Evolutionary conservation across 768 basidiomycete species (phyloP).

Genomic region (Pisolithus microcarpus): DNA sequence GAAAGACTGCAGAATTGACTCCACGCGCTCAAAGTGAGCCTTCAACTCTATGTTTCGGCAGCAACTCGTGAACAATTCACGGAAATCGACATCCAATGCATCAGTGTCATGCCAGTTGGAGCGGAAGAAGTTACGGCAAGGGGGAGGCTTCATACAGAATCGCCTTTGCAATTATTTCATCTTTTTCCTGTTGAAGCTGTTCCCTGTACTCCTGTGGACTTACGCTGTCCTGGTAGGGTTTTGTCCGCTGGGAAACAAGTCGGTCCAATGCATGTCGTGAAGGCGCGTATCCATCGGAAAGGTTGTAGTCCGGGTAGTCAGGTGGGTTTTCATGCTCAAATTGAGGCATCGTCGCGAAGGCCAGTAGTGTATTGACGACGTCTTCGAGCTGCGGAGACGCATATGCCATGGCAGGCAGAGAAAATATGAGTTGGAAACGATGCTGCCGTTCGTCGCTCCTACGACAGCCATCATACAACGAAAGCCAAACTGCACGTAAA

Average conservation of each 20-base stretch:
- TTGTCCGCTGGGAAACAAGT: neutral
- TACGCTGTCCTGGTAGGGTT: slow-evolving; percentile 9
- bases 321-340: slow-evolving; percentile 13
- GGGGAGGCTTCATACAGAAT: neutral
- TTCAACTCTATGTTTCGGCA: slow-evolving; percentile 12
- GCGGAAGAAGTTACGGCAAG: neutral
- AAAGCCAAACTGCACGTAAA: slow-evolving; percentile 20
- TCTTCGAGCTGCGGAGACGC: slow-evolving; percentile 4
- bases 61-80: slow-evolving; percentile 8
- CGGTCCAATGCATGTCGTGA: neutral
- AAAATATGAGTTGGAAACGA: slow-evolving; percentile 20
- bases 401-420: slow-evolving; percentile 28
- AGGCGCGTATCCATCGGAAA: slow-evolving; percentile 8
- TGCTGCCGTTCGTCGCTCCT: slow-evolving; percentile 1
- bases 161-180: neutral
- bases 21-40: slow-evolving; percentile 9
- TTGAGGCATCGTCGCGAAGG: slow-evolving; percentile 18
- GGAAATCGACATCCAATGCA: neutral
- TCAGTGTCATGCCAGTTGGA: slow-evolving; percentile 3
- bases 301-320: slow-evolving; percentile 5
- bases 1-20: slow-evolving; percentile 3
- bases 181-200: neutral
- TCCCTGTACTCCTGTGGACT: slow-evolving; percentile 4
- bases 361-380: slow-evolving; percentile 25
- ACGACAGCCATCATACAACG: slow-evolving; percentile 23